A percentile compares a stretch with the other conserved stretches of the same genome.
Conservation (phyloP, 1,284 basidiomycete genomes). For the Veloboletus limbatus region DNA sequence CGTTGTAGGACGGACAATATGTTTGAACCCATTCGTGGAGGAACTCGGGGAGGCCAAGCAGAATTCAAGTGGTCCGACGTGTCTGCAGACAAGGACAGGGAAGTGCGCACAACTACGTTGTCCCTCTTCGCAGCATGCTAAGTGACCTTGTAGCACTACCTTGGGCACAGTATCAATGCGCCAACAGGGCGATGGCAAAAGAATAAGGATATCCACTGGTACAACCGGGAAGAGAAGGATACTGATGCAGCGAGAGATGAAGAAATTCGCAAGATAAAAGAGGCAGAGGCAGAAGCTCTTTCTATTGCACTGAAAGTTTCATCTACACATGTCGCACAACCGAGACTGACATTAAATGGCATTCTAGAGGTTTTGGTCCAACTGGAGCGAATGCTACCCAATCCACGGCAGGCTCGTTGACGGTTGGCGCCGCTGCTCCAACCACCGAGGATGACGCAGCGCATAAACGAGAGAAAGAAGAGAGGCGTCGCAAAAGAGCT, state of each 20-base stretch:
- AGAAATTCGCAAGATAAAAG: slow-evolving; percentile 80
- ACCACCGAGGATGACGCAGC: slow-evolving; percentile 33
- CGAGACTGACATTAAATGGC: slow-evolving; percentile 2
- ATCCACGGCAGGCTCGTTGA: slow-evolving; percentile 15
- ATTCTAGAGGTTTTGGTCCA: slow-evolving; percentile 58
- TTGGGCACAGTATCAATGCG: slow-evolving; percentile 89
- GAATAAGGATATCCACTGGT: slow-evolving; percentile 94
- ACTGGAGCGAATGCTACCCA: slow-evolving; percentile 41
- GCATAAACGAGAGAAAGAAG: slow-evolving; percentile 50
- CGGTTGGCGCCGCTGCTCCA: slow-evolving; percentile 22
- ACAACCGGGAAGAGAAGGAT: slow-evolving; percentile 59
- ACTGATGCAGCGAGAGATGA: slow-evolving; percentile 51
- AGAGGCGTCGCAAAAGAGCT: slow-evolving; percentile 53
- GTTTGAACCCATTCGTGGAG: slow-evolving; percentile 81
- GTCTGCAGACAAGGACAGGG: slow-evolving; percentile 86
- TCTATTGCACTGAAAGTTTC: slow-evolving; percentile 68
- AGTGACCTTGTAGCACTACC: slow-evolving; percentile 64
- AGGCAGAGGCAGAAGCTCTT: slow-evolving; percentile 84
- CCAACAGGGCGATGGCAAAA: slow-evolving; percentile 94
- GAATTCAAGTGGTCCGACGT: slow-evolving; percentile 94
- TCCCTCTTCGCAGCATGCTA: not conserved
- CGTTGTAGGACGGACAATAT: slow-evolving; percentile 34
- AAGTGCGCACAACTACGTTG: slow-evolving; percentile 47
- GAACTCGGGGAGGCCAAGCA: slow-evolving; percentile 84
- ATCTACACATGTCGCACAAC: not conserved